These are phyloP conservation scores for Coniochaeta prunicola DNA, from an alignment of 2,329 filamentous ascomycete genomes.

Conservation along the genomic window DNA sequence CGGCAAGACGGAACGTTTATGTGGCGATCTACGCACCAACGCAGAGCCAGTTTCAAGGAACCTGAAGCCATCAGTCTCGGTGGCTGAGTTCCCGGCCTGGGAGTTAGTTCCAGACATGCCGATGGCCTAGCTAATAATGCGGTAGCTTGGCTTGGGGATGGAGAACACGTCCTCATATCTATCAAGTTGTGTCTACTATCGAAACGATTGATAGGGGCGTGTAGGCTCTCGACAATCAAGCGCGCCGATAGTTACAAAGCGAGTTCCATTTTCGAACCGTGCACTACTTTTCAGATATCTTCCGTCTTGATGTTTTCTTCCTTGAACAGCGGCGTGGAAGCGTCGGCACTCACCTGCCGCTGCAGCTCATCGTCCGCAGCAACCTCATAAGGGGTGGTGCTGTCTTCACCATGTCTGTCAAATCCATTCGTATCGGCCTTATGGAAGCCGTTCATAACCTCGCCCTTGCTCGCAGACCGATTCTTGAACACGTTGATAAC, in stretches of 20 bases:
- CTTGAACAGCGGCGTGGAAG: constrained; percentile 33
- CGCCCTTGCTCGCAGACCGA: constrained; percentile 11
- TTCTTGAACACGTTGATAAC: constrained; percentile 42
- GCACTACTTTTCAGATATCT: constrained; percentile 10
- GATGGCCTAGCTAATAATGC: neutral
- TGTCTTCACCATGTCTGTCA: constrained; percentile 2
- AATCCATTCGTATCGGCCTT: constrained; percentile 4
- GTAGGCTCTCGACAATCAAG: neutral
- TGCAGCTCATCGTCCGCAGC: constrained; percentile 52
- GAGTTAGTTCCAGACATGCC: too few relatives aligned
- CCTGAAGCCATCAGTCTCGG: neutral
- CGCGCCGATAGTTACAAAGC: neutral
- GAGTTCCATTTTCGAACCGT: neutral
- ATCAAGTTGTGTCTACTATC: neutral
- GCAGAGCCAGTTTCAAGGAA: neutral
- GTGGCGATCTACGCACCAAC: neutral
- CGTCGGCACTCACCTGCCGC: constrained; percentile 19
- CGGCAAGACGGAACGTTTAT: neutral
- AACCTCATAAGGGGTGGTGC: constrained; percentile 15
- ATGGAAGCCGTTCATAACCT: constrained; percentile 10
- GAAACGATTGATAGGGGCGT: neutral
- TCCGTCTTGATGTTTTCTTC: constrained; percentile 32
- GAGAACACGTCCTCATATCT: neutral
- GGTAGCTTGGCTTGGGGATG: neutral
- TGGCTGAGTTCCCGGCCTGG: neutral